Evolutionary conservation across 805 yeast genomes (phyloP), one percentile per base, ranked within the genome.

Genomic region (Candida namnaoensis): DNA sequence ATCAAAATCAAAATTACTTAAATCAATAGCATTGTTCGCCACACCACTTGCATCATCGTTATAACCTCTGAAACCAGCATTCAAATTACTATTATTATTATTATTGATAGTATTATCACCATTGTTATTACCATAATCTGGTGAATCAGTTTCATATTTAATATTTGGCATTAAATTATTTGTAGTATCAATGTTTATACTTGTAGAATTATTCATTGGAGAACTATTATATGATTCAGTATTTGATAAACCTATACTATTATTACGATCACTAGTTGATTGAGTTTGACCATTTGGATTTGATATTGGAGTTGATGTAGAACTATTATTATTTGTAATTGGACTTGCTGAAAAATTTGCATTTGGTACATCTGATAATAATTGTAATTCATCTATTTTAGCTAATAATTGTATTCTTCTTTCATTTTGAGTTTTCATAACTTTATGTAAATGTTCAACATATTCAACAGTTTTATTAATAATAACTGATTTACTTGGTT

Each of bases 401-500:
- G 53, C 42, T 15, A 62, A 53, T 30, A 83, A 57, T 19, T 67
- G 64, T 2, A 49, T 57, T 41, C 71, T 60, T 44, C 80, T 64
- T 24, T 58, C 57, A 35, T 74, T 76, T 56, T 84, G 93, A 39
- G 66, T 64, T 7, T 65, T 63, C 52, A 81, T 62, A 5, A 84
- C 86, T 41, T 73, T 71, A 46, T 77, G 72, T 47, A 88, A 66
- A 57, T 80, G 82, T 8, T 60, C 67, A 37, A 88, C 78, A 58
- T 90, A 88, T 38, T 85, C 95, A 19, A 88, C 95, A 1, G 95
- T 76, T 52, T 80, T 78, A 50, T 76, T 74, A 45, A 88, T 68
- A 39, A 87, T 84, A 5, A 84, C 78, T 25, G 90, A 80, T 62
- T 88, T 88, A 57, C 88, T 86, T 1, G 95, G 91, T 56, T 82